A percentile compares a stretch with the other conserved stretches of the same genome.
Evolutionary conservation across 306 rosid genomes (phyloP).

Genomic region (Ziziphus jujuba): DNA sequence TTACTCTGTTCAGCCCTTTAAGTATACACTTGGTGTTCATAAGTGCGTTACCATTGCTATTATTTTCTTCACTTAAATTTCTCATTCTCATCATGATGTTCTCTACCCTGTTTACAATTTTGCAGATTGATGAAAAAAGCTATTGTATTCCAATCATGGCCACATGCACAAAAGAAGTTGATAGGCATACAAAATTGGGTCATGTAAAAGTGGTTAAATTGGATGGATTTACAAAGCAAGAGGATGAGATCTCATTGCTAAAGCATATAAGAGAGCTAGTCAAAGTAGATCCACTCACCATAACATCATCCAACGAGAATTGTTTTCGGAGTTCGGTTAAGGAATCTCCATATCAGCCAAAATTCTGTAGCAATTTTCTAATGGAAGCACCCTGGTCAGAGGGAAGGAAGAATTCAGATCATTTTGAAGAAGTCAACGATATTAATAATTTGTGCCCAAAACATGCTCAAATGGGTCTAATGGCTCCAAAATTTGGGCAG

Average conservation of each 20-base stretch:
- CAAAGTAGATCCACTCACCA: constrained; percentile 32
- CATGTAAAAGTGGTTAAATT: constrained; percentile 43
- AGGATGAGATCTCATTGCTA: constrained; percentile 38
- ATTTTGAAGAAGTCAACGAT: background rate
- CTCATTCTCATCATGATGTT: background rate
- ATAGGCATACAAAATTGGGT: constrained; percentile 28
- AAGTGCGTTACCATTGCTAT: background rate
- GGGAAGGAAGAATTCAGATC: background rate
- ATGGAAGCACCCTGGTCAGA: background rate
- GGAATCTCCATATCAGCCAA: background rate
- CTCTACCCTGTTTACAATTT: background rate
- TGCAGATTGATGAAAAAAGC: constrained; percentile 54
- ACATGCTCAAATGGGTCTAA: constrained; percentile 24
- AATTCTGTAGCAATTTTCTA: background rate
- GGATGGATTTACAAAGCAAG: constrained; percentile 40
- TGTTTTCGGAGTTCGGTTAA: constrained; percentile 7
- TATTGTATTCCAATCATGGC: constrained; percentile 21
- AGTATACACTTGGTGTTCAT: background rate
- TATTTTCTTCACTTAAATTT: background rate
- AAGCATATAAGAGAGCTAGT: constrained; percentile 30
- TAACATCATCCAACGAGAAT: constrained; percentile 39
- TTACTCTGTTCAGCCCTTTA: too few relatives aligned
- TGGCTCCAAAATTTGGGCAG: background rate
- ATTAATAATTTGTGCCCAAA: background rate
- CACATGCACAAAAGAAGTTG: constrained; percentile 27